A percentile compares a stretch with the other conserved stretches of the same genome.
These are phyloP conservation scores for Aspergillus hancockii DNA, from an alignment of 495 filamentous ascomycete species.

Conservation along the genomic window DNA sequence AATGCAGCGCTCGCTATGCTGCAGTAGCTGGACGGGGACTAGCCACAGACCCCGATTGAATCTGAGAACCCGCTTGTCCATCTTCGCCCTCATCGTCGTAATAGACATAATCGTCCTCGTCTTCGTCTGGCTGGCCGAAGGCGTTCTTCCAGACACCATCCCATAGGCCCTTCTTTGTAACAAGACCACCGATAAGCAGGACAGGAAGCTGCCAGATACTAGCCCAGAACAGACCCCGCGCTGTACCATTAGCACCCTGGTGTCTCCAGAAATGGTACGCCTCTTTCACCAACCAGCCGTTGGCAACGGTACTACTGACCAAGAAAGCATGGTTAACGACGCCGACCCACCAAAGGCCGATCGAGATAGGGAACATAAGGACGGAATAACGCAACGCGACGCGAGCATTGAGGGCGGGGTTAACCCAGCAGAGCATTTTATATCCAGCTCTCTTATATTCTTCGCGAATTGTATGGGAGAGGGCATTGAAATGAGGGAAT, in stretches of 20 bases:
- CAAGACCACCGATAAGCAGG: constrained; percentile 85
- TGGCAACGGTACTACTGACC: constrained; percentile 75
- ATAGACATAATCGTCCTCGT: constrained; percentile 42
- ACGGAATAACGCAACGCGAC: constrained; percentile 89
- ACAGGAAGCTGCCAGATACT: constrained; percentile 96
- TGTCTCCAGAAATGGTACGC: constrained; percentile 80
- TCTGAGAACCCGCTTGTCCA: constrained; percentile 1
- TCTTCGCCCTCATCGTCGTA: constrained; percentile 40
- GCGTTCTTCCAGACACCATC: constrained; percentile 74
- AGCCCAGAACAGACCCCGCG: constrained; percentile 90
- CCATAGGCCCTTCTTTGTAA: constrained; percentile 95
- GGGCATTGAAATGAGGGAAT: constrained; percentile 94
- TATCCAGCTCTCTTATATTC: constrained; percentile 90
- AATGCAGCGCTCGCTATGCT: background rate
- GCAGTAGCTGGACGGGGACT: constrained; percentile 6
- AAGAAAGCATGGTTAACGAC: constrained; percentile 90
- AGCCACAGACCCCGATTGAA: background rate
- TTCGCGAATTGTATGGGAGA: constrained; percentile 82
- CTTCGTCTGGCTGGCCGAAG: constrained; percentile 52
- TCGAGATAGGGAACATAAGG: constrained; percentile 82
- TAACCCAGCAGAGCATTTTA: constrained; percentile 87
- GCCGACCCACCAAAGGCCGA: constrained; percentile 74
- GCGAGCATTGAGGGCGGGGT: constrained; percentile 77
- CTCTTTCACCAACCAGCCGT: constrained; percentile 82
- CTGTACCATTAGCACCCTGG: constrained; percentile 76